phyloP scores from a whole-genome alignment of 768 basidiomycete genomes.

The Roridomyces roridus region DNA sequence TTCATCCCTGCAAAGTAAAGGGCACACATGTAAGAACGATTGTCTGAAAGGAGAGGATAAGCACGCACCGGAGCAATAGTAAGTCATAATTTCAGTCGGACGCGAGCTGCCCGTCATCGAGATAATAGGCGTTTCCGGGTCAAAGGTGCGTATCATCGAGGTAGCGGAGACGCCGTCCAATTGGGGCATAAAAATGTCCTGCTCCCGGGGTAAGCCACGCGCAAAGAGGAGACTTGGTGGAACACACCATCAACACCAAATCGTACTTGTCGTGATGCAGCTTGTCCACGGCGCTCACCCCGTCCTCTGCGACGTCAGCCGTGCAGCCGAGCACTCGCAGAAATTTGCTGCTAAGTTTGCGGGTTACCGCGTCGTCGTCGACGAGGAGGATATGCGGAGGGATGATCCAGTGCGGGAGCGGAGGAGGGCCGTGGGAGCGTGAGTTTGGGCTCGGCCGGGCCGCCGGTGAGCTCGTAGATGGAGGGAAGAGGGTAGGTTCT shows the following conservation, averaged over 20 bases:
- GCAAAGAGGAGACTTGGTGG: constrained; percentile 8
- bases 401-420: no score
- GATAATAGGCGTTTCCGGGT: no score
- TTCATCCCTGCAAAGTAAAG: constrained; percentile 64
- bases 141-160: constrained; percentile 91
- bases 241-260: constrained; percentile 87
- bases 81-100: constrained; percentile 90
- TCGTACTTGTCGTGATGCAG: constrained; percentile 98
- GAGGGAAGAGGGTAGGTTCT: no score
- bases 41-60: background rate
- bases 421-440: no score
- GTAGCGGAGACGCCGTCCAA: constrained; percentile 90
- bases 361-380: constrained; percentile 95
- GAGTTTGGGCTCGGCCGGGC: no score
- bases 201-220: background rate
- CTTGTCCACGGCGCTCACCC: constrained; percentile 89
- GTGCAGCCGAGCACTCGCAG: constrained; percentile 93
- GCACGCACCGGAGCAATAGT: constrained; percentile 69
- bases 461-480: no score
- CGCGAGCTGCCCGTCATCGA: constrained; percentile 97
- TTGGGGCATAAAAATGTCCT: constrained; percentile 96
- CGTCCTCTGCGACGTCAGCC: constrained; percentile 93
- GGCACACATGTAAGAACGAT: background rate
- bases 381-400: constrained; percentile 91
- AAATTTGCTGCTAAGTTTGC: no score